Base-by-base conservation (phyloP, 148 eudicot genomes). In the Gaultheria prostrata region DNA sequence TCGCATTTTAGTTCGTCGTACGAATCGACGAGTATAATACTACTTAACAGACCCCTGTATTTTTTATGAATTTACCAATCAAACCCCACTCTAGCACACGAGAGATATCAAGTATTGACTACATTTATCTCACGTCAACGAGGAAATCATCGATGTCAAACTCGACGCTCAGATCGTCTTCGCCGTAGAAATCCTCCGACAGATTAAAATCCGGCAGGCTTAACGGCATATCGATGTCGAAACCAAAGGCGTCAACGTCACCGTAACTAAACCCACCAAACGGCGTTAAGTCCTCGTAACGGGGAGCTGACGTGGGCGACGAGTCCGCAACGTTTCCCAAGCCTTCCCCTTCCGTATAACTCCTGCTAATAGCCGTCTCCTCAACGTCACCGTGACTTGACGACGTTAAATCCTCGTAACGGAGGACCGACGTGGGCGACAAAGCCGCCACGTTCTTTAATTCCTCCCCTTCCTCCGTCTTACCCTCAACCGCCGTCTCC, bases 371-470 rank as follows among this genome's bases (percentile, higher is more conserved):
- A 4, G 75, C 28, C 71, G 74, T 76, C 82, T 63, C 83, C 9
- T 84, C 86, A 0, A 32, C 83, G 56, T 46, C 70, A 1, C 63
- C 46, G 75, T 73, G 57, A 30, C 83, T 80, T 0, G 53, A 30
- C 39, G 70, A 32, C 71, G 84, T 69, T 6, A 84, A 50, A 2
- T 78, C 85, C 30, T 32, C 80, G 67, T 21, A 8, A 13, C 65
- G 45, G 39, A 80, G 78, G 3, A 85, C 87, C 1, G 87, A 81
- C 81, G 81, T 85, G 2, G 87, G 90, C 43, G 91, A 89, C 81
- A 76, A 28, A 30, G 57, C 82, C 24, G 39, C 74, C 8, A 5
- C 87, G 45, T n/a, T 3, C 0, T 46, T 28, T 30, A 6, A 9
- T 11, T 21, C 43, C 21, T 61, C 81, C 15, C 80, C 50, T 49